A percentile compares a stretch with the other conserved stretches of the same genome.
Conservation (phyloP, 495 filamentous ascomycete species). For the Aspergillus coremiiformis region DNA sequence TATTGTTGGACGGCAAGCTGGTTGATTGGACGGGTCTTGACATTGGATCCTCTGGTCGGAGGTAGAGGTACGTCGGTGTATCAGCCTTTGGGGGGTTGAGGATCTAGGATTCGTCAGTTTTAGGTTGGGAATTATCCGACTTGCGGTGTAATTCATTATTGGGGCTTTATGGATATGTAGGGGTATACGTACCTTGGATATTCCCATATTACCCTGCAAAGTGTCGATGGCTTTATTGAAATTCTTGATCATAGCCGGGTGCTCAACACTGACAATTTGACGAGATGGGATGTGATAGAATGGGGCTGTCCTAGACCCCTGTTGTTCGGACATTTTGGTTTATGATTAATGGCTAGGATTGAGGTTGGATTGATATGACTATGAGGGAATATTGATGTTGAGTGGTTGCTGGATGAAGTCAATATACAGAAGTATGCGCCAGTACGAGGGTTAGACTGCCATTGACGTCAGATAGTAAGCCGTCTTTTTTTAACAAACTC, state of each 20-base stretch:
- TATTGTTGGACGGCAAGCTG: constrained; percentile 62
- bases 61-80: constrained; percentile 47
- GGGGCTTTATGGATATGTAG: not conserved
- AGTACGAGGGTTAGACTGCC: not conserved
- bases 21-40: constrained; percentile 66
- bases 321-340: constrained; percentile 14
- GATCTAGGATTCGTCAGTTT: constrained; percentile 27
- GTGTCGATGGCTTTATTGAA: constrained; percentile 75
- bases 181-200: constrained; percentile 51
- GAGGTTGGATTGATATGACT: not conserved
- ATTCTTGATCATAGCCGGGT: constrained; percentile 78
- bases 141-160: not conserved
- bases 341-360: not conserved
- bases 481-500: not conserved
- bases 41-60: constrained; percentile 71
- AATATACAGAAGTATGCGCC: not conserved
- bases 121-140: not conserved
- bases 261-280: constrained; percentile 71
- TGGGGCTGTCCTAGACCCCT: constrained; percentile 36
- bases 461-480: not conserved
- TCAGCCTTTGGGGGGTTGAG: constrained; percentile 34
- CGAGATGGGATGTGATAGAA: constrained; percentile 54
- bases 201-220: constrained; percentile 58
- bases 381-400: not conserved
- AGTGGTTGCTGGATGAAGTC: not conserved